Conservation (phyloP, 2,329 filamentous ascomycete genomes). For the Aspergillus awamori region DNA sequence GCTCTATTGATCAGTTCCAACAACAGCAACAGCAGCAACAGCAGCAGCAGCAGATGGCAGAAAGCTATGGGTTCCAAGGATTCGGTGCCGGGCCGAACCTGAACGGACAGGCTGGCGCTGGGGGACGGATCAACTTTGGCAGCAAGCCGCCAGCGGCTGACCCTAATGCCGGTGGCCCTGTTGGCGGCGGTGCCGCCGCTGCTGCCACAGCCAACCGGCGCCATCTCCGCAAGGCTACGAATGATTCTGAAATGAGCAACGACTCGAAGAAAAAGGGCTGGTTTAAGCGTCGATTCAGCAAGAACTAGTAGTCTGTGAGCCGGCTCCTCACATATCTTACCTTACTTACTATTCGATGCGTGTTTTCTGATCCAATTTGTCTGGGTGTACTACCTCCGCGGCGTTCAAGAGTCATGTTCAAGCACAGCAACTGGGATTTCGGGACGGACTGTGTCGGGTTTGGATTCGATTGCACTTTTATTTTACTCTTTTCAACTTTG, state of each 20-base stretch:
- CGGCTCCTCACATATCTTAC: slow-evolving; percentile 21
- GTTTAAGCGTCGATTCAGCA: slow-evolving; percentile 81
- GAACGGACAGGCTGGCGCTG: slow-evolving; percentile 26
- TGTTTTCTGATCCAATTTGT: slow-evolving; percentile 8
- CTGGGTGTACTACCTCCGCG: slow-evolving; percentile 11
- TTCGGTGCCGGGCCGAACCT: slow-evolving; percentile 50
- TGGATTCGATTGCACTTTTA: slow-evolving; percentile 11
- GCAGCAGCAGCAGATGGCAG: slow-evolving; percentile 49
- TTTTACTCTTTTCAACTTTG: slow-evolving; percentile 5
- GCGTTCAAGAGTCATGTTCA: slow-evolving; percentile 14
- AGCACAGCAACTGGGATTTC: slow-evolving; percentile 7
- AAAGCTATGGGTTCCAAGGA: slow-evolving; percentile 66
- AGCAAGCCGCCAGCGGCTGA: slow-evolving; percentile 23
- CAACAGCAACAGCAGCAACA: slow-evolving; percentile 47
- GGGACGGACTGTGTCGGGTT: not conserved
- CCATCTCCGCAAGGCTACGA: slow-evolving; percentile 28
- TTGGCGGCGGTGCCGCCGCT: slow-evolving; percentile 26
- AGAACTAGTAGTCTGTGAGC: slow-evolving; percentile 31
- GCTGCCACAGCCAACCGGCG: slow-evolving; percentile 23
- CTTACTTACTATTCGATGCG: slow-evolving; percentile 5
- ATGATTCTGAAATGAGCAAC: slow-evolving; percentile 46
- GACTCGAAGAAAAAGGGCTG: slow-evolving; percentile 78
- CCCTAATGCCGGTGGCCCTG: slow-evolving; percentile 30
- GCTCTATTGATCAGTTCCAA: slow-evolving; percentile 76
- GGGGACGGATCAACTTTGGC: slow-evolving; percentile 17